Evolutionary conservation across 192 early-diverging fungal genomes (phyloP).

Genomic region (Lunasporangiospora selenospora): DNA sequence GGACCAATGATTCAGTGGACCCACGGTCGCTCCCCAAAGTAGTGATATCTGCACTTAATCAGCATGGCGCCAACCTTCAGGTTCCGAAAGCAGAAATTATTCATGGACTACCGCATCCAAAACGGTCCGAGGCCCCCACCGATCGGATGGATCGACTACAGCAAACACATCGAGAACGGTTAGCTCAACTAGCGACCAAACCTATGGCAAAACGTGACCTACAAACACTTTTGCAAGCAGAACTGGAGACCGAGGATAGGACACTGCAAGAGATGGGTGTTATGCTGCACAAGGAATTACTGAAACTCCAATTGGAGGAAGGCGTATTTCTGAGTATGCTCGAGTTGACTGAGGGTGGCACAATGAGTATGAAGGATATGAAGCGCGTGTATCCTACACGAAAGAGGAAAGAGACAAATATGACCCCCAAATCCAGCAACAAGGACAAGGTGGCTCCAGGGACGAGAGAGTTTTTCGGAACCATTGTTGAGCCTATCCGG

Average conservation of each 20-base stretch:
- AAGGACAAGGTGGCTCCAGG: background rate
- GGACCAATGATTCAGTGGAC: background rate
- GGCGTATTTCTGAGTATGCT: constrained; percentile 36
- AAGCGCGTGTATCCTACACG: background rate
- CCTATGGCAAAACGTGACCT: constrained; percentile 26
- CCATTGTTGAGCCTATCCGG: too few species aligned
- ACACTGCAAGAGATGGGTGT: background rate
- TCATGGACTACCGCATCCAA: background rate
- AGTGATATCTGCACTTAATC: background rate
- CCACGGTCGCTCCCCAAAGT: background rate
- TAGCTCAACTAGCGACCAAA: background rate
- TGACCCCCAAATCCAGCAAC: too few species aligned
- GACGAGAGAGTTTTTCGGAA: too few species aligned
- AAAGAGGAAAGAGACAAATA: too few species aligned
- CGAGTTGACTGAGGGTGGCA: background rate
- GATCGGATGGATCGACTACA: constrained; percentile 13
- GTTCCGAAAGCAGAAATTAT: too few species aligned
- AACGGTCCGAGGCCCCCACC: background rate
- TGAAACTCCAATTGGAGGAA: constrained; percentile 40
- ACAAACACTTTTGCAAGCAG: constrained; percentile 9
- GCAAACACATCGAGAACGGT: background rate
- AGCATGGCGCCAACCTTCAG: background rate
- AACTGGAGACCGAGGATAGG: constrained; percentile 17
- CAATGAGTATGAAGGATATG: constrained; percentile 13
- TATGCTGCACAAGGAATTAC: constrained; percentile 23